These are phyloP conservation scores for Ogataea saltuana DNA, from an alignment of 805 yeast species.

Conservation along the genomic window DNA sequence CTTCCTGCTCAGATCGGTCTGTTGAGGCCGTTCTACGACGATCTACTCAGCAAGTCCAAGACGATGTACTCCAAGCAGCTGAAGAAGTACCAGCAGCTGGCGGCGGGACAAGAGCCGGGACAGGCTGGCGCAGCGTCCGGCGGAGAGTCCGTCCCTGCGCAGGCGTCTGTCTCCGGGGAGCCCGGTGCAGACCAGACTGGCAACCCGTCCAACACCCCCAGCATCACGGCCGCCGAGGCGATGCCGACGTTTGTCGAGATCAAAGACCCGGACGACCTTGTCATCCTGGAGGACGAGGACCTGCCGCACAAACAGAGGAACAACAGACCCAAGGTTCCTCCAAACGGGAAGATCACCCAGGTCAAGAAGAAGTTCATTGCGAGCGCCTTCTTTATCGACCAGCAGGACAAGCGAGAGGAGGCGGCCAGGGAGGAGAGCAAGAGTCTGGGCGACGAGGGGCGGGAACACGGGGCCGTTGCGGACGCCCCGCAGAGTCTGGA, in stretches of 20 bases:
- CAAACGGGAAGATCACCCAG: conserved; percentile 79
- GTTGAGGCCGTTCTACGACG: conserved; percentile 54
- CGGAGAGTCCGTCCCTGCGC: too few species aligned
- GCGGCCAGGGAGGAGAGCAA: background rate
- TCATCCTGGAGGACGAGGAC: conserved; percentile 78
- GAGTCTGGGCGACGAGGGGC: too few species aligned
- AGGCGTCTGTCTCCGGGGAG: background rate
- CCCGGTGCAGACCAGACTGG: too few species aligned
- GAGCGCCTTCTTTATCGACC: conserved; percentile 55
- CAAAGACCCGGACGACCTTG: conserved; percentile 43
- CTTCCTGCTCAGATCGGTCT: conserved; percentile 57
- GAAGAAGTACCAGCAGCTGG: conserved; percentile 39
- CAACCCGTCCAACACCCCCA: too few species aligned
- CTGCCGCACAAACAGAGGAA: conserved; percentile 77
- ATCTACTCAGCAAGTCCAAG: conserved; percentile 44
- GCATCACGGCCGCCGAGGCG: conserved; percentile 11
- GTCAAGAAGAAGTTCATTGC: conserved; percentile 63
- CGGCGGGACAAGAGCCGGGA: too few species aligned
- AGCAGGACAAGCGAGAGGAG: conserved; percentile 29
- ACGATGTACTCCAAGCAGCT: conserved; percentile 43
- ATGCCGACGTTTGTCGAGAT: conserved; percentile 26
- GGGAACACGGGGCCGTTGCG: background rate
- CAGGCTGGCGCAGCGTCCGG: too few species aligned
- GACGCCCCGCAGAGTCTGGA: background rate
- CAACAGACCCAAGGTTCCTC: conserved; percentile 79